Conservation (phyloP, 495 filamentous ascomycete genomes). For the Aspergillus asperescens region DNA sequence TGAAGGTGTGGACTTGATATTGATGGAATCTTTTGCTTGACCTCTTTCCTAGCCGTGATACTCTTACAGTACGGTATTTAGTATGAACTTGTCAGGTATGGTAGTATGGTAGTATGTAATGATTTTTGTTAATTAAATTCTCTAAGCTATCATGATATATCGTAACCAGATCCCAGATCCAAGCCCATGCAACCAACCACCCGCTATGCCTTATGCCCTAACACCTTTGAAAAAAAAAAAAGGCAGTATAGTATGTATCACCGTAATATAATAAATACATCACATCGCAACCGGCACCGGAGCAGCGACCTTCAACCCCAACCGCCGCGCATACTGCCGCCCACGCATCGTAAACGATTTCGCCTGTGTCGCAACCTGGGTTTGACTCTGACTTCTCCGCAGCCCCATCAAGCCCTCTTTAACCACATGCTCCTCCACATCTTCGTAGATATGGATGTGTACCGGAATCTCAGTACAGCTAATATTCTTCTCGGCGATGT, state of each 20-base stretch:
- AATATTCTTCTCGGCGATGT: neutral
- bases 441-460: neutral
- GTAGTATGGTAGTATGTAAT: conserved; percentile 1
- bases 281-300: neutral
- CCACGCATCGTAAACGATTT: neutral
- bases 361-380: neutral
- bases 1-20: conserved; percentile 9
- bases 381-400: neutral
- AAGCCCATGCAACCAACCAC: neutral
- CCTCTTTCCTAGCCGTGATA: neutral
- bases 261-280: neutral
- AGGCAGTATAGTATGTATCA: no score
- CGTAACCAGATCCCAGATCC: neutral
- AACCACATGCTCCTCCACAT: neutral
- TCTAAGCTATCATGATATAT: neutral
- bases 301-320: neutral
- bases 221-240: no score
- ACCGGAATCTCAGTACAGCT: conserved; percentile 1
- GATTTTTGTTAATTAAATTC: neutral
- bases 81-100: neutral
- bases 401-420: neutral
- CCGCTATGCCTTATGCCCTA: no score
- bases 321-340: neutral
- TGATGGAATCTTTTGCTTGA: neutral
- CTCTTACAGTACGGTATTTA: no score